phyloP scores from a whole-genome alignment of 2,329 filamentous ascomycete species.

The Magnaporthiopsis incrustans region DNA sequence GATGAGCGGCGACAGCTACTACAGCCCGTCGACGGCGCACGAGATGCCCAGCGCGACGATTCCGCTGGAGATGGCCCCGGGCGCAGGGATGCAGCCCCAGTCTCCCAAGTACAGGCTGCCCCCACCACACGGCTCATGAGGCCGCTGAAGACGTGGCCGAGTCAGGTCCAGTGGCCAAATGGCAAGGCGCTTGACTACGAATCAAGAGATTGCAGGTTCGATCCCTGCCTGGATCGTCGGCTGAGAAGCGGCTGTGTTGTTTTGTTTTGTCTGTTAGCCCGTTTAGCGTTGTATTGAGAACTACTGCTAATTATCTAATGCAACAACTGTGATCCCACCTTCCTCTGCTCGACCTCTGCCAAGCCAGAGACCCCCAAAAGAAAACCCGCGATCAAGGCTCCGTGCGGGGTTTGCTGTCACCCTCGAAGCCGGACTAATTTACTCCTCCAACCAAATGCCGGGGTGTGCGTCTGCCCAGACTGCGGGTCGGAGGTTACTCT shows the following conservation, averaged over 20 bases:
- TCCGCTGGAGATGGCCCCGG: background rate
- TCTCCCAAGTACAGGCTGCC: too few species aligned
- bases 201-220: slow-evolving; percentile 30
- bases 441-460: background rate
- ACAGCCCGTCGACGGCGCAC: background rate
- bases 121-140: too few species aligned
- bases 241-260: too few species aligned
- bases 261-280: background rate
- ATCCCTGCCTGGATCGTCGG: slow-evolving; percentile 19
- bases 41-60: background rate
- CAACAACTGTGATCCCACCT: background rate
- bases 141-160: background rate
- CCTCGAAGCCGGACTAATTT: background rate
- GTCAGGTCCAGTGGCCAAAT: slow-evolving; percentile 19
- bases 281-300: background rate
- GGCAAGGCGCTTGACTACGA: slow-evolving; percentile 29
- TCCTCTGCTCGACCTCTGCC: background rate
- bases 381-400: background rate
- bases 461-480: background rate
- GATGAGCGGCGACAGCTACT: background rate
- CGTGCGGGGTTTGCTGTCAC: background rate
- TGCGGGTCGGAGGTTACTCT: background rate
- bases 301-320: background rate
- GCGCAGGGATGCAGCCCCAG: background rate
- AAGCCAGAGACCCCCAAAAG: background rate